Base-by-base conservation (phyloP, 768 basidiomycete species). In the Amanita rimosa region DNA sequence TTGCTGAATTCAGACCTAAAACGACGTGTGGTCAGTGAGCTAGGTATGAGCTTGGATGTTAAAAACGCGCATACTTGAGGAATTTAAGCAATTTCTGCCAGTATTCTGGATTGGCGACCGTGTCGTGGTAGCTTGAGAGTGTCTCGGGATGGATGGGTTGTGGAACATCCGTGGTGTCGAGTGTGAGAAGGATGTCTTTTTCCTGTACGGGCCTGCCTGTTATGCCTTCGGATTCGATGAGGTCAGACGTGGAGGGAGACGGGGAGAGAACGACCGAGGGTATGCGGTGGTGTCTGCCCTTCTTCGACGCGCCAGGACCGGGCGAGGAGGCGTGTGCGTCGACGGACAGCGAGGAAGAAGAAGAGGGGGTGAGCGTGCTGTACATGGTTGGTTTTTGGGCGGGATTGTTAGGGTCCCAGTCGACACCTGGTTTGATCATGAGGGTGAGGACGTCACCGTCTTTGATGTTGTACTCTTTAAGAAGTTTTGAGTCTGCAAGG, bases 391-490 rank as follows among this genome's bases (percentile, higher is more conserved):
- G 53, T 67, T 47, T 55, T 69, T 42, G 47, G 63, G 34, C 14
- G 57, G 50, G 16, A 68, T 56, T 52, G 67, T 65, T 19, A 16
- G 80, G 74, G 55, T 83, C 74, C 83, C 81, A 78, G 31, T 78
- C 69, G 51, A 76, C 72, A 21, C 83, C 79, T 2, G 90, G 75
- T 60, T 94, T 95, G 62, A 93, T 66, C 71, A 93, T 83, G 39
- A 99, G 70, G 63, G 85, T 95, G 57, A 98, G 69, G 9, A 80
- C 84, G 55, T 88, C 83, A 9, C 84, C 86, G 60, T 83, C 78
- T 57, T 81, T 78, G 58, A 94, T 73, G 59, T 69, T 77, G 70
- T 97, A 99, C 62, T 98, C 96, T 60, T 85, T 85, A 35, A 98
- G 68, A 8, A 99, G 77, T 61, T 94, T 95, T 21, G 68, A 68